Evolutionary conservation across 164 flowering plant genomes (phyloP), one percentile per base, ranked within the genome.

Genomic region (Magnolia officinalis): DNA sequence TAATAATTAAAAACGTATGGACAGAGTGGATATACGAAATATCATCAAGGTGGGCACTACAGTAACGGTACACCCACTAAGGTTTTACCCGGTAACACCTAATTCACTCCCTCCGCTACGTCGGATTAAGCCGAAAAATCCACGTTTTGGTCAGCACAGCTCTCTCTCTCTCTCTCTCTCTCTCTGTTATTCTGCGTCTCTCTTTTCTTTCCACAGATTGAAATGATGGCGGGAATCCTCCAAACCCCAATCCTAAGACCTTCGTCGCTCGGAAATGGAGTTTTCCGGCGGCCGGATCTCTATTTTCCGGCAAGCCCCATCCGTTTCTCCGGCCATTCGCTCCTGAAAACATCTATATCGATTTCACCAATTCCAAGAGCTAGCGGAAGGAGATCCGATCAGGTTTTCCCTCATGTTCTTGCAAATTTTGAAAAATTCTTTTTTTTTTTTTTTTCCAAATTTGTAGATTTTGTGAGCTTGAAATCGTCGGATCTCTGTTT

Each of bases 211-310:
- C 23, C 67, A 63, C 20, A 16, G 10, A 24, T 21, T 1, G 52
- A 64, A 52, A 75, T 26, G 72, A 84, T 86, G 90, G 88, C 89
- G 87, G 85, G 80, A 84, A 80, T 71, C 26, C 78, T 86, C 68
- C 86, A 78, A 51, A 50, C 79, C 76, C 78, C 82, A n/a, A 75
- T 16, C 37, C 67, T 75, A 63, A 49, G 69, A 13, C 77, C 83
- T 69, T 69, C 74, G 63, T 19, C 75, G 23, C 9, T 78, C 45
- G 67, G 65, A 20, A 50, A 72, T 67, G 63, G 21, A 11, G 45
- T 79, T 45, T 81, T 67, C 74, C 72, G 81, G 21, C 81, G 6
- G 52, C 78, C 76, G 61, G 65, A 23, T 13, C 72, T 50, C 21
- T 71, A 18, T 37, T 21, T 75, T 52, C 77, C 73, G 26, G 8